Evolutionary conservation across 345 rosid genomes (phyloP).

Genomic region (Lepidium sativum): DNA sequence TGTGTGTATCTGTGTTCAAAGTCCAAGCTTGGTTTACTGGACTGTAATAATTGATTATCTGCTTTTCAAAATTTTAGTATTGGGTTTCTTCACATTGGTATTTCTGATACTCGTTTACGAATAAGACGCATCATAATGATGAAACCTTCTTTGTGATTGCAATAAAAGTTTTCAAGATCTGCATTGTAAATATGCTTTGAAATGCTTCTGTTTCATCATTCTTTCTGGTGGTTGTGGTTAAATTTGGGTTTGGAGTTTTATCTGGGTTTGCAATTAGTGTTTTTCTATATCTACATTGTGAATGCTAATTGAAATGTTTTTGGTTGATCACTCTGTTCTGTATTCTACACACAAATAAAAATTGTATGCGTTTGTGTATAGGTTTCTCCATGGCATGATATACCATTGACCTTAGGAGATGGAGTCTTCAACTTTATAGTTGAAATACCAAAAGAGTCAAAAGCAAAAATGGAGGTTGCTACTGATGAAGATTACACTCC

Average conservation of each 20-base stretch:
- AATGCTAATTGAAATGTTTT: background rate
- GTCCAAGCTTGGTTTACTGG: background rate
- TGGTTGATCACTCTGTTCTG: background rate
- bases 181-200: background rate
- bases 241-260: background rate
- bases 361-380: constrained; percentile 16
- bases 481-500: constrained; percentile 88
- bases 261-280: background rate
- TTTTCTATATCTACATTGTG: background rate
- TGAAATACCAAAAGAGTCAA: constrained; percentile 88
- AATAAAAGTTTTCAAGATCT: background rate
- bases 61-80: background rate
- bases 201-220: constrained; percentile 3
- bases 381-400: constrained; percentile 98
- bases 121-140: background rate
- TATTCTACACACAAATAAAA: background rate
- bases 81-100: background rate
- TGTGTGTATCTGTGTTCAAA: background rate
- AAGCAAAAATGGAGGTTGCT: constrained; percentile 98
- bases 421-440: constrained; percentile 75
- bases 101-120: background rate
- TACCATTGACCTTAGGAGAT: constrained; percentile 77
- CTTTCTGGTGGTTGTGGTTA: background rate
- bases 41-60: background rate
- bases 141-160: background rate